Conservation (phyloP, 768 basidiomycete genomes). For the Podaxis sp. region DNA sequence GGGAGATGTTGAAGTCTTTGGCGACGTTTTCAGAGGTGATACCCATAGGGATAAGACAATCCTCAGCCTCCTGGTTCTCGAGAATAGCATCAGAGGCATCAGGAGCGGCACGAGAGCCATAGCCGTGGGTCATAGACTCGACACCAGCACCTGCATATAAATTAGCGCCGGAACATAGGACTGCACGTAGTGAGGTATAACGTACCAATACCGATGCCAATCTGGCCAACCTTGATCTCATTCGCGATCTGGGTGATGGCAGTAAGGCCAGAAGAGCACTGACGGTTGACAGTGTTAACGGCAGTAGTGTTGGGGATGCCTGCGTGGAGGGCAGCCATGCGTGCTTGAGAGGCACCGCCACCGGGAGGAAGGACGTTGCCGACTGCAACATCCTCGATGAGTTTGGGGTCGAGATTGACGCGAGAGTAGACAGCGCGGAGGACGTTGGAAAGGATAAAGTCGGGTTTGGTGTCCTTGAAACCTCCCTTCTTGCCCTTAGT, state of each 20-base stretch:
- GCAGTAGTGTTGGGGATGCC: conserved; percentile 79
- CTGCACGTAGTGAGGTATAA: conserved; percentile 9
- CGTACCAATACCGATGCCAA: conserved; percentile 87
- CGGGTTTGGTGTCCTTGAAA: conserved; percentile 88
- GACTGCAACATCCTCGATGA: conserved; percentile 83
- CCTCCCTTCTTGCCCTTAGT: conserved; percentile 90
- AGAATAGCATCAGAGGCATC: conserved; percentile 67
- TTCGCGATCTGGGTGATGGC: conserved; percentile 83
- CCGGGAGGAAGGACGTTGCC: conserved; percentile 89
- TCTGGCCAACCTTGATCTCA: conserved; percentile 75
- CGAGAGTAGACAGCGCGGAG: conserved; percentile 72
- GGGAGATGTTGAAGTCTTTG: conserved; percentile 68
- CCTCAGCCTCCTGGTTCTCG: conserved; percentile 65
- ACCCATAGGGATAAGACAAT: conserved; percentile 88
- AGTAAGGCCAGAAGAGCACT: conserved; percentile 86
- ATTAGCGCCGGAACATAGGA: conserved; percentile 13
- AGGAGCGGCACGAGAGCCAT: conserved; percentile 56
- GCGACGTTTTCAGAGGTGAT: conserved; percentile 96
- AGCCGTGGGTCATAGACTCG: conserved; percentile 87
- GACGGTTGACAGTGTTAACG: conserved; percentile 84
- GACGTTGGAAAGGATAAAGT: conserved; percentile 76
- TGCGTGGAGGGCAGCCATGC: conserved; percentile 85
- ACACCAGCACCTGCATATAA: conserved; percentile 68
- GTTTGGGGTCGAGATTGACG: conserved; percentile 70
- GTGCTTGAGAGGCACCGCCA: conserved; percentile 78